Conservation (phyloP, 2,329 filamentous ascomycete species). For the Beauveria caledonica region DNA sequence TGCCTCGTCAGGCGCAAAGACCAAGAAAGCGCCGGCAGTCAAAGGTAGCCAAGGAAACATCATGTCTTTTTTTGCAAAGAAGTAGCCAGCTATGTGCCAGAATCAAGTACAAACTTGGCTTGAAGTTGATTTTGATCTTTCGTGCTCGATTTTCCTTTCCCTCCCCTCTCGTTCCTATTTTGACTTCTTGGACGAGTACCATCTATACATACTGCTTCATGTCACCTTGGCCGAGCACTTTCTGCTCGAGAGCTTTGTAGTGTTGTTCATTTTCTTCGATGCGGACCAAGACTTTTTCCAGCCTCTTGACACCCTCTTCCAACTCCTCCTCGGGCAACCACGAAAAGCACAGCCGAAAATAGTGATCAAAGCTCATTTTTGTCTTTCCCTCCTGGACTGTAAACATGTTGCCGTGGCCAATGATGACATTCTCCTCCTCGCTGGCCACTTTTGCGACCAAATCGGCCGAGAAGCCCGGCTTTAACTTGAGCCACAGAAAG, state of each 20-base stretch:
- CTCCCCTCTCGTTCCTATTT: not conserved
- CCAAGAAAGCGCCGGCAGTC: conserved; percentile 43
- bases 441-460: conserved; percentile 50
- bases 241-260: conserved; percentile 17
- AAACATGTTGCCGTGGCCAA: conserved; percentile 64
- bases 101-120: not conserved
- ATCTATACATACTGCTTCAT: conserved; percentile 6
- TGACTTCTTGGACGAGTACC: not conserved
- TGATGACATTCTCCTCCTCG: conserved; percentile 55
- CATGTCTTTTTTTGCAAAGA: conserved; percentile 88
- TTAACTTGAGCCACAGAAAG: conserved; percentile 73
- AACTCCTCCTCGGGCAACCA: conserved; percentile 63
- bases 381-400: conserved; percentile 52
- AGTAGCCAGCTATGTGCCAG: conserved; percentile 31
- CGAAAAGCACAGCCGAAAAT: conserved; percentile 60
- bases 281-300: conserved; percentile 40
- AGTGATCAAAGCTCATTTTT: conserved; percentile 46
- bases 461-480: conserved; percentile 39
- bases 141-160: not conserved
- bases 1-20: conserved; percentile 39
- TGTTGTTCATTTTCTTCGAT: conserved; percentile 22
- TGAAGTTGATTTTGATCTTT: not conserved
- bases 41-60: conserved; percentile 70
- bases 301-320: conserved; percentile 56
- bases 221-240: not conserved